phyloP scores from a whole-genome alignment of 2,329 filamentous ascomycete genomes.

The Xylaria multiplex region DNA sequence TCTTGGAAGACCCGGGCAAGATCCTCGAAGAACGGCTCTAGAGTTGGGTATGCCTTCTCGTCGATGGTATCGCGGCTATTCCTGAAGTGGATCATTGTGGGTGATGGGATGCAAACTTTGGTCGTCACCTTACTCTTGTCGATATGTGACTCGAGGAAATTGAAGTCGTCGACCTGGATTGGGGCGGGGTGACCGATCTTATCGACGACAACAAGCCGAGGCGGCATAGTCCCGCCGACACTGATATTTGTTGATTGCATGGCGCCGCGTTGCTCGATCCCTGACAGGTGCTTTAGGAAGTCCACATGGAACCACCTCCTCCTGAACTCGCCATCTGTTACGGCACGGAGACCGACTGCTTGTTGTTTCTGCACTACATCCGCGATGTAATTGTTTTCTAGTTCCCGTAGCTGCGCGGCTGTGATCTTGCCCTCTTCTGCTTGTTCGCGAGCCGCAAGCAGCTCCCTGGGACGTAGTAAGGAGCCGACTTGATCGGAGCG shows the following conservation, averaged over 20 bases:
- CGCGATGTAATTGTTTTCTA: constrained; percentile 62
- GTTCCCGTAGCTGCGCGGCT: constrained; percentile 56
- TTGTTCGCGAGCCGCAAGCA: constrained; percentile 61
- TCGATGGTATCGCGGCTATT: constrained; percentile 64
- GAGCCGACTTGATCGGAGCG: constrained; percentile 67
- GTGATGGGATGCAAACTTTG: constrained; percentile 67
- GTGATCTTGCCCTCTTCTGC: constrained; percentile 56
- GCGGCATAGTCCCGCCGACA: constrained; percentile 62
- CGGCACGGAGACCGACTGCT: constrained; percentile 58
- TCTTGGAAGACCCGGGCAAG: constrained; percentile 65
- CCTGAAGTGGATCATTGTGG: constrained; percentile 70
- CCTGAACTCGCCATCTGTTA: constrained; percentile 67
- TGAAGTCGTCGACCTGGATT: constrained; percentile 67
- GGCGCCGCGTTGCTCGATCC: constrained; percentile 62
- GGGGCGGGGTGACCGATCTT: constrained; percentile 63
- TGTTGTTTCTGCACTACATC: constrained; percentile 61
- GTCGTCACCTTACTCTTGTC: constrained; percentile 53
- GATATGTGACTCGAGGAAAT: constrained; percentile 62
- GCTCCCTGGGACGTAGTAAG: constrained; percentile 61
- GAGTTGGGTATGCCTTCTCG: constrained; percentile 61
- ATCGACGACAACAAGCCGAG: constrained; percentile 62
- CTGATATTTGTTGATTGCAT: constrained; percentile 56
- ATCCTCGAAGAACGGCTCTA: constrained; percentile 66
- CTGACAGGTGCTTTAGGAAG: constrained; percentile 64
- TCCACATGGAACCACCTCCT: constrained; percentile 68